These are phyloP conservation scores for Trichoderma cornu-damae DNA, from an alignment of 2,329 filamentous ascomycete genomes.

Conservation along the genomic window DNA sequence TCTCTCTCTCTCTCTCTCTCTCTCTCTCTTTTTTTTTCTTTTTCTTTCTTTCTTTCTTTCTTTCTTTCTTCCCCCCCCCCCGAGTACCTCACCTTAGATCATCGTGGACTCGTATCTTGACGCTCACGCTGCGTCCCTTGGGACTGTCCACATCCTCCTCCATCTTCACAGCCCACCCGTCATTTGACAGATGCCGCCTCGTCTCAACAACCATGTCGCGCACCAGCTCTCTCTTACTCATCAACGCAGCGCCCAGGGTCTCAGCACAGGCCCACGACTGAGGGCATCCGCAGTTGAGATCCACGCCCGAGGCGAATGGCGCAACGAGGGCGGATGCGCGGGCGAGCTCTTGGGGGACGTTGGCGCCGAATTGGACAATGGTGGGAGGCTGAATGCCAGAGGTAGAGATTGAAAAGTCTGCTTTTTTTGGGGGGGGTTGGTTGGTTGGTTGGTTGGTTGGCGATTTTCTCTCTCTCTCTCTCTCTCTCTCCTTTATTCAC, in stretches of 20 bases:
- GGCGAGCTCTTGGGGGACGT: constrained; percentile 55
- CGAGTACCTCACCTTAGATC: constrained; percentile 46
- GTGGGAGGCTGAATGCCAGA: constrained; percentile 50
- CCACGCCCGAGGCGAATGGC: constrained; percentile 59
- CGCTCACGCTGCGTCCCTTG: constrained; percentile 55
- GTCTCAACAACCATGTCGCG: constrained; percentile 58
- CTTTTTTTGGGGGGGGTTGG: not conserved
- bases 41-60: not conserved
- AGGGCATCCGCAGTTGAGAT: constrained; percentile 69
- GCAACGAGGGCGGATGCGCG: constrained; percentile 58
- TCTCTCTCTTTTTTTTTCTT: not conserved
- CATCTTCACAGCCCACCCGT: constrained; percentile 49
- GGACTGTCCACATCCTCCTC: constrained; percentile 40
- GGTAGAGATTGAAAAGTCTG: constrained; percentile 59
- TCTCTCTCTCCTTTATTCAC: not conserved
- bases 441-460: not conserved
- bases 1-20: not conserved
- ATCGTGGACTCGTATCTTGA: constrained; percentile 65
- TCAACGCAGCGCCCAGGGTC: constrained; percentile 62
- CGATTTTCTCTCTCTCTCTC: not conserved
- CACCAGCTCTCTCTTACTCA: constrained; percentile 61
- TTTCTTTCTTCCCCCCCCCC: not conserved
- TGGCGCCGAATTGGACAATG: constrained; percentile 64
- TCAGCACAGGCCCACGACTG: constrained; percentile 68
- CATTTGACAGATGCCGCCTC: constrained; percentile 44